Evolutionary conservation across 1,139 yeast species (phyloP), one percentile per base, ranked within the genome.

Genomic region (Maudiozyma humilis): DNA sequence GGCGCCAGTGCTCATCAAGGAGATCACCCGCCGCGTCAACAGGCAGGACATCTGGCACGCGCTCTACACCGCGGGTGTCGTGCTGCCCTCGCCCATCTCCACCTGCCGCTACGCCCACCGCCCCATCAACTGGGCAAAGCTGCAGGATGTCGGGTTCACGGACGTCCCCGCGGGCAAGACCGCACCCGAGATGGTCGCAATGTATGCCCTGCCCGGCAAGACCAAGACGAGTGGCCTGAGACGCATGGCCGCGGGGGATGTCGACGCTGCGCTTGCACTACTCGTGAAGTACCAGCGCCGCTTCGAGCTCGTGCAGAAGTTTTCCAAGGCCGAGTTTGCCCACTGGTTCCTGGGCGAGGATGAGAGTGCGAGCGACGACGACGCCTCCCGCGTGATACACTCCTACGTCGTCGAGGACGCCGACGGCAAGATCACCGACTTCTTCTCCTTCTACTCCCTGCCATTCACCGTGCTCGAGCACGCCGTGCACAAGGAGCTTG

Each of bases 61-160:
- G 0, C 72, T 93, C 48, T 88, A 87, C 64, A 89, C 99, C 12
- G 96, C 93, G 0, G 98, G 98, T 5, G 77, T 81, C 5, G 80
- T 87, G 4, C 72, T 91, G 48, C 99, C 99, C 16, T 81, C 91
- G 18, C 99, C 99, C 0, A 76, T 91, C 7, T 71, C 95, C n/a
- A 80, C 87, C 1, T 82, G 95, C 61, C 76, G 97, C 51, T 93
- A 93, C 65, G 84, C 86, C 42, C 99, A 91, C 66, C 82, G 98
- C 54, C 94, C 97, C 2, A 70, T 91, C 51, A 84, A 91, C 62
- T 91, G 98, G 98, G 70, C 78, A 17, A 91, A 87, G 60, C 72
- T 91, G 30, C 73, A 83, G 57, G 96, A 87, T 44, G 95, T 88
- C 41, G 97, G 96, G 0, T 93, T 91, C 57, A 76, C 84, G 33